phyloP scores from a whole-genome alignment of 371 early-diverging fungal genomes.

The Lichtheimia corymbifera region DNA sequence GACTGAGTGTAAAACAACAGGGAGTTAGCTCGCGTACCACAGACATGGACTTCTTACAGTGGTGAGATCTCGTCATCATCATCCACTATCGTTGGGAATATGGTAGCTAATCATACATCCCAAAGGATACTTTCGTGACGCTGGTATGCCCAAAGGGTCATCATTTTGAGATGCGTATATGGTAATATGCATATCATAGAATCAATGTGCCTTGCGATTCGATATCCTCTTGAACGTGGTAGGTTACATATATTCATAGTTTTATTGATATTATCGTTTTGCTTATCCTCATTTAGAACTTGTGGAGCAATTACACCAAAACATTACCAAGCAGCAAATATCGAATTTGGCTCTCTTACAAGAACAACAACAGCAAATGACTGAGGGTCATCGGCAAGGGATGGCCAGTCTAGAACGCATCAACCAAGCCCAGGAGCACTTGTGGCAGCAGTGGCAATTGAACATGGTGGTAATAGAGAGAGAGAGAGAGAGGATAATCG shows the following conservation, averaged over 20 bases:
- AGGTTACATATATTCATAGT: background rate
- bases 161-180: no score
- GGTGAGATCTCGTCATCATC: constrained; percentile 2
- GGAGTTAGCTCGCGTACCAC: constrained; percentile 12
- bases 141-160: constrained; percentile 2
- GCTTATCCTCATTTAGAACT: constrained; percentile 6
- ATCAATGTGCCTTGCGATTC: constrained; percentile 14
- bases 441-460: constrained; percentile 8
- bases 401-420: constrained; percentile 6
- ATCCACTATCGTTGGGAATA: background rate
- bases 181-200: background rate
- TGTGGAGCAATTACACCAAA: constrained; percentile 10
- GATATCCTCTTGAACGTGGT: constrained; percentile 18
- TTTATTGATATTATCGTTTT: background rate
- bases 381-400: constrained; percentile 10
- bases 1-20: constrained; percentile 1
- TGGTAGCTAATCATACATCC: background rate
- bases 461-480: no score
- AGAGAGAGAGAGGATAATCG: no score
- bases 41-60: constrained; percentile 19
- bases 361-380: constrained; percentile 13
- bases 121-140: constrained; percentile 17
- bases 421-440: constrained; percentile 2
- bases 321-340: constrained; percentile 9
- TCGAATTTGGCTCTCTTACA: constrained; percentile 3